phyloP scores from a whole-genome alignment of 1,284 basidiomycete species.

The Bondarzewia mesenterica region DNA sequence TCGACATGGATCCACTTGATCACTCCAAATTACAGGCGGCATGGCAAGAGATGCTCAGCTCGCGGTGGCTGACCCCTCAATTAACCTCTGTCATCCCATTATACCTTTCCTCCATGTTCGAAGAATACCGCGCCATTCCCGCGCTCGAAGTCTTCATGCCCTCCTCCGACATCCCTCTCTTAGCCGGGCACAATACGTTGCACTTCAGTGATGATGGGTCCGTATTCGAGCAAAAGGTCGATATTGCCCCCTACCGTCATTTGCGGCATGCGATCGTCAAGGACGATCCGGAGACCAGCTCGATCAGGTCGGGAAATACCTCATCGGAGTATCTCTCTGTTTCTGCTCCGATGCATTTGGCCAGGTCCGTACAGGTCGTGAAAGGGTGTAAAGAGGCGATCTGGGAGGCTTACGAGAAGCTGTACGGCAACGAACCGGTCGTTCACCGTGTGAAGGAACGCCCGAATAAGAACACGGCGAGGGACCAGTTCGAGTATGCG shows the following conservation, averaged over 20 bases:
- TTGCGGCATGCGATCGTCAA: constrained; percentile 10
- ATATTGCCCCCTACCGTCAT: constrained; percentile 11
- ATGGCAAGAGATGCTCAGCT: constrained; percentile 62
- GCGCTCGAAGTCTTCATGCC: constrained; percentile 50
- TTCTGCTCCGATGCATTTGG: constrained; percentile 54
- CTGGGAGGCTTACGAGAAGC: constrained; percentile 48
- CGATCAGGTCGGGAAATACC: constrained; percentile 8
- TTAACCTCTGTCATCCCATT: constrained; percentile 57
- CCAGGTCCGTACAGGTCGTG: constrained; percentile 45
- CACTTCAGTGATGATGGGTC: neutral
- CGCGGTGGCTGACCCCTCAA: constrained; percentile 47
- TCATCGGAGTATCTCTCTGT: constrained; percentile 23
- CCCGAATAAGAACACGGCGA: constrained; percentile 17
- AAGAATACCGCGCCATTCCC: constrained; percentile 42
- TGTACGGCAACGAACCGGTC: constrained; percentile 33
- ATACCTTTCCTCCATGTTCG: constrained; percentile 54
- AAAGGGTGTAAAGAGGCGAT: constrained; percentile 61
- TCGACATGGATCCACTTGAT: constrained; percentile 39
- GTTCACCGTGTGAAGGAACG: constrained; percentile 16
- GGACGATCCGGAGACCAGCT: constrained; percentile 4
- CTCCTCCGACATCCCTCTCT: constrained; percentile 9
- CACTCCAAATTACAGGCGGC: constrained; percentile 52
- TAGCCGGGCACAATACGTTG: neutral
- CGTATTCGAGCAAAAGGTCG: constrained; percentile 6
- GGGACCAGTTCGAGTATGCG: constrained; percentile 55